Percentiles rank a stretch among this genome's conserved stretches.
These are phyloP conservation scores for Phialocephala sp. DNA, from an alignment of 2,329 filamentous ascomycete species.

Conservation along the genomic window DNA sequence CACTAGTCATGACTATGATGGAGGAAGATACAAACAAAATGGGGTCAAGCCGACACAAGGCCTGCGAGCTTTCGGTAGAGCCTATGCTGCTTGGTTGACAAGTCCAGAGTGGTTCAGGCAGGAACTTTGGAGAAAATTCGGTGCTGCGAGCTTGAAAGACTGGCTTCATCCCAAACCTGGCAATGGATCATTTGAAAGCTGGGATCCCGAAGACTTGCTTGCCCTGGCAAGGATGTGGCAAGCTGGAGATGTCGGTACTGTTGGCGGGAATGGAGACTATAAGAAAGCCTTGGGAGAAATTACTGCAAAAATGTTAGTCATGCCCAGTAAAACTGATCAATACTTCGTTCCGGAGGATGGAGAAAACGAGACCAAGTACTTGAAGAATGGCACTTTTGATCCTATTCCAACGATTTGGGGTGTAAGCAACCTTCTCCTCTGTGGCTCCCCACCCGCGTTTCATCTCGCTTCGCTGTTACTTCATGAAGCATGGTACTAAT, in stretches of 20 bases:
- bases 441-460: not conserved
- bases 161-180: conserved; percentile 43
- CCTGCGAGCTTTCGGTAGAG: conserved; percentile 51
- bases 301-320: conserved; percentile 64
- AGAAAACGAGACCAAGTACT: conserved; percentile 42
- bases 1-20: conserved; percentile 48
- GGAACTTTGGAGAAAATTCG: conserved; percentile 46
- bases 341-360: conserved; percentile 60
- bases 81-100: conserved; percentile 54
- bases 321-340: conserved; percentile 67
- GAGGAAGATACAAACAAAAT: conserved; percentile 40
- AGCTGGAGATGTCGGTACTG: conserved; percentile 45
- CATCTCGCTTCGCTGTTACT: too few relatives aligned
- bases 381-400: conserved; percentile 41
- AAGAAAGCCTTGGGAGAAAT: conserved; percentile 62
- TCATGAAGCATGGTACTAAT: too few relatives aligned
- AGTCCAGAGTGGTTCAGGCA: conserved; percentile 53
- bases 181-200: conserved; percentile 45
- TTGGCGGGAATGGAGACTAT: conserved; percentile 44
- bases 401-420: conserved; percentile 47
- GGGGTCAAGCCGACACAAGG: conserved; percentile 44
- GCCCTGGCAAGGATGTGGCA: conserved; percentile 53
- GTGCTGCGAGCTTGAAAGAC: conserved; percentile 45
- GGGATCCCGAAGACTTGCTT: conserved; percentile 52
- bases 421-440: not conserved